Evolutionary conservation across 257 asterid genomes (phyloP).

Genomic region (Ballota nigra): DNA sequence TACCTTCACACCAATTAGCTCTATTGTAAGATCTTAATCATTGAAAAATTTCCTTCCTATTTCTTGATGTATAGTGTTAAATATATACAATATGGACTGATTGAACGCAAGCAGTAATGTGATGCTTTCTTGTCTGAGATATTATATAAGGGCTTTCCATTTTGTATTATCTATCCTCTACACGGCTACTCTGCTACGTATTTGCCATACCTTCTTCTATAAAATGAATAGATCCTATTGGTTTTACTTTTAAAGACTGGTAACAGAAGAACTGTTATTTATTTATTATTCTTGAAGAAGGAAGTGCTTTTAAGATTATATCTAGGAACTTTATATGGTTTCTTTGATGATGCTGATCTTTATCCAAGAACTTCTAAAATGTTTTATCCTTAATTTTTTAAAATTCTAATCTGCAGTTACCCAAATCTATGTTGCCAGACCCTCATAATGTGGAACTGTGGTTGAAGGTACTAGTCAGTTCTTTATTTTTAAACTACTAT

Average conservation of each 20-base stretch:
- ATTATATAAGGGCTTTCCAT: background rate
- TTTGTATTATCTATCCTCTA: background rate
- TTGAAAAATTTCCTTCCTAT: background rate
- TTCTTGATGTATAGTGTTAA: constrained; percentile 9
- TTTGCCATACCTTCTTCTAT: background rate
- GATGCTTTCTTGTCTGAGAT: background rate
- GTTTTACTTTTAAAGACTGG: background rate
- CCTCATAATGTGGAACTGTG: constrained; percentile 88
- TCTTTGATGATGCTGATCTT: background rate
- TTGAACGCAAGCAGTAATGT: background rate
- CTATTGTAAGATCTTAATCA: constrained; percentile 60
- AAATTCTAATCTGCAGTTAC: constrained; percentile 44
- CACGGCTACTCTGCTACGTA: background rate
- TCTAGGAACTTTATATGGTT: background rate
- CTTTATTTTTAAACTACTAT: constrained; percentile 2
- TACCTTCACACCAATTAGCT: constrained; percentile 96
- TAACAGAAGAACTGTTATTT: background rate
- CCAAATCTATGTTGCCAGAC: constrained; percentile 72
- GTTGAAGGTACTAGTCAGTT: constrained; percentile 60
- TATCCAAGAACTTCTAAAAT: background rate
- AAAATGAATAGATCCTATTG: background rate
- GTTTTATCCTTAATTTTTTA: background rate
- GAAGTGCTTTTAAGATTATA: constrained; percentile 1
- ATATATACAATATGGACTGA: constrained; percentile 4
- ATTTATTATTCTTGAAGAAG: background rate